These are phyloP conservation scores for Lasiodiplodia sp. DNA, from an alignment of 2,329 filamentous ascomycete genomes.

Conservation along the genomic window DNA sequence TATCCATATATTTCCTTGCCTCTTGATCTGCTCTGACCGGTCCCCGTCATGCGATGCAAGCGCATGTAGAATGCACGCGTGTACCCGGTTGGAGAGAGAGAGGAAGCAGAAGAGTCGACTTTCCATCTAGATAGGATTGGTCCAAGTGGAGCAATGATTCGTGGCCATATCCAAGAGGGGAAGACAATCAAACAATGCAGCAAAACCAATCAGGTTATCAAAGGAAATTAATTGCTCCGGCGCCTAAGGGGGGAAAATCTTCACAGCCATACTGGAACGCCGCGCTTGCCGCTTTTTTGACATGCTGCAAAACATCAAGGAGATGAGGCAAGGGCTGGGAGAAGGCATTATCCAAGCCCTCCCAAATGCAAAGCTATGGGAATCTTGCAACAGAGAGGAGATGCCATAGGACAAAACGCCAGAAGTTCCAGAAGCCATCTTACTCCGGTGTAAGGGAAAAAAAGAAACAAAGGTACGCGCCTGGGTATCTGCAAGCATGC, in stretches of 20 bases:
- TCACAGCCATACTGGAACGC: background rate
- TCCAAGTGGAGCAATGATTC: background rate
- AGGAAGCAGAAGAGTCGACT: background rate
- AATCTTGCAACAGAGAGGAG: background rate
- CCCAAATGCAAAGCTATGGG: no score
- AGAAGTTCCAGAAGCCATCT: background rate
- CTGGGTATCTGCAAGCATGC: constrained; percentile 9
- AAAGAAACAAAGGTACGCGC: constrained; percentile 1
- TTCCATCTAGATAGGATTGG: background rate
- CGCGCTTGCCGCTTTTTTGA: background rate
- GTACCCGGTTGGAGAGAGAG: constrained; percentile 9
- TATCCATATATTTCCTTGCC: constrained; percentile 10
- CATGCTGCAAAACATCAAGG: no score
- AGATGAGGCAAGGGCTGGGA: background rate
- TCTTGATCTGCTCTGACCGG: background rate
- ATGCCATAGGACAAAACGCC: background rate
- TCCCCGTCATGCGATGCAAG: background rate
- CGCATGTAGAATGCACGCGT: constrained; percentile 1
- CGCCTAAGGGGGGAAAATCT: background rate
- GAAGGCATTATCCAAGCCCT: no score
- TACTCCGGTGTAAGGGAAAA: background rate
- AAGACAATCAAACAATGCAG: background rate
- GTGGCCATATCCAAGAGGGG: background rate
- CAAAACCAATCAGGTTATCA: background rate
- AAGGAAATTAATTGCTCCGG: background rate